Base-by-base conservation (phyloP, 495 filamentous ascomycete genomes). In the Apodospora peruviana region DNA sequence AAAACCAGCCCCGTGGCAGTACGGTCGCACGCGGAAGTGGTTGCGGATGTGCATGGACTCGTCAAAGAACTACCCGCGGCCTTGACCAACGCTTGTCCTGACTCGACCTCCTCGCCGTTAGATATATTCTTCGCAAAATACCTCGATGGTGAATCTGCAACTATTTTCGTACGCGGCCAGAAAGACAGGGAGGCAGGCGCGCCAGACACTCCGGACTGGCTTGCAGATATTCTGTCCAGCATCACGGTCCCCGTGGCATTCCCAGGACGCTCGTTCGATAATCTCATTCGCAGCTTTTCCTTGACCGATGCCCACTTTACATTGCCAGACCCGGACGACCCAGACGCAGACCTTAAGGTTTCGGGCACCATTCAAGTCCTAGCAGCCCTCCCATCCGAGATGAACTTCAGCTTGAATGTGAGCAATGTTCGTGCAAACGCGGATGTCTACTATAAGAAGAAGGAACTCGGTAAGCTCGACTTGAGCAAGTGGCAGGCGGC, bases 231-330 rank as follows among this genome's bases (percentile, higher is more conserved):
- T 17, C 72, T 96, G 17, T 82, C 80, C 40, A 89, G 83, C 58
- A 77, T 96, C 55, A 90, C 85, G 4, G 75, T 98, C 7, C 91
- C 91, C 2, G 71, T 96, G 32, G 82, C 87, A 7, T 87, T 96
- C 41, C 86, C 88, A 0, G 90, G 89, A 16, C 79, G 83, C 47
- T 79, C 80, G 2, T 79, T 96, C 55, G 89, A 87, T 43, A 81
- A 87, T 53, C 60, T 95, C 17, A 83, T 98, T 61, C 84, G 82
- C 48, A 90, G 89, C 46, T 95, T 98, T 63, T 85, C 86, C 25
- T 72, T 96, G 56, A 78, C 81, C 2, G 78, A 95, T 62, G 88
- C 91, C 8, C 80, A 90, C 56, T 93, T 98, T 64, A 79, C 74
- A 23, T 69, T 98, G 37, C 93, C 93, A 1, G 75, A 87, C 56